A percentile compares a stretch with the other conserved stretches of the same genome.
phyloP scores from a whole-genome alignment of 1,139 yeast genomes.

The Zygoascus sp. region DNA sequence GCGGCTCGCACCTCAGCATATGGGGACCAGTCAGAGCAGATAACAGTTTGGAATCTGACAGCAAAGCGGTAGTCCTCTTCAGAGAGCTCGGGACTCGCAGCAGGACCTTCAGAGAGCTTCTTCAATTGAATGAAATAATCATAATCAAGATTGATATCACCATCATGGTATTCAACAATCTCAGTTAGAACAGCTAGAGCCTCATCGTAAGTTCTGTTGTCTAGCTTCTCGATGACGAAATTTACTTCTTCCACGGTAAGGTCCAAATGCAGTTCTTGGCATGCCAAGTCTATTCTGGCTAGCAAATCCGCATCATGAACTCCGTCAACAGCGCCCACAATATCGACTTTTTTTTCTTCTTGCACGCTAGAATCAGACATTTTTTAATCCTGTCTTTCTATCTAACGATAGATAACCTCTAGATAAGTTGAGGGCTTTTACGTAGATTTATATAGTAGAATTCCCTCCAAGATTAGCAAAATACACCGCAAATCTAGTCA shows the following conservation, averaged over 20 bases:
- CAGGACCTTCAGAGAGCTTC: constrained; percentile 25
- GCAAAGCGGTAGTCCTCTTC: constrained; percentile 34
- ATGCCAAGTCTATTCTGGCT: constrained; percentile 11
- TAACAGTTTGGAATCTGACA: constrained; percentile 37
- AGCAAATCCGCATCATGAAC: constrained; percentile 6
- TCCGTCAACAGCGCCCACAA: neutral
- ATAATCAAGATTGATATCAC: constrained; percentile 45
- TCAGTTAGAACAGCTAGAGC: constrained; percentile 41
- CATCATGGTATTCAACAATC: constrained; percentile 40
- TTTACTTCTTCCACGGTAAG: constrained; percentile 15
- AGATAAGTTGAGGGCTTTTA: neutral
- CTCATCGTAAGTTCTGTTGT: constrained; percentile 30
- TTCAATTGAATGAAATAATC: constrained; percentile 25
- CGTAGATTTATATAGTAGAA: neutral
- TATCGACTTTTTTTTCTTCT: neutral
- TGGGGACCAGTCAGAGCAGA: constrained; percentile 46
- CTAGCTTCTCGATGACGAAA: constrained; percentile 41
- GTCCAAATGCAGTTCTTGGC: constrained; percentile 10
- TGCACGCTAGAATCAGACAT: constrained; percentile 1
- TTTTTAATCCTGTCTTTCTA: neutral
- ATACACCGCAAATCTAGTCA: no score
- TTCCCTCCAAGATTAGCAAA: no score
- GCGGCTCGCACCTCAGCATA: constrained; percentile 49
- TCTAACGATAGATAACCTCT: neutral
- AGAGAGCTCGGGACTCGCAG: constrained; percentile 15